These are phyloP conservation scores for Lagenidium giganteum DNA, from an alignment of 352 stramenopile genomes.

Conservation along the genomic window DNA sequence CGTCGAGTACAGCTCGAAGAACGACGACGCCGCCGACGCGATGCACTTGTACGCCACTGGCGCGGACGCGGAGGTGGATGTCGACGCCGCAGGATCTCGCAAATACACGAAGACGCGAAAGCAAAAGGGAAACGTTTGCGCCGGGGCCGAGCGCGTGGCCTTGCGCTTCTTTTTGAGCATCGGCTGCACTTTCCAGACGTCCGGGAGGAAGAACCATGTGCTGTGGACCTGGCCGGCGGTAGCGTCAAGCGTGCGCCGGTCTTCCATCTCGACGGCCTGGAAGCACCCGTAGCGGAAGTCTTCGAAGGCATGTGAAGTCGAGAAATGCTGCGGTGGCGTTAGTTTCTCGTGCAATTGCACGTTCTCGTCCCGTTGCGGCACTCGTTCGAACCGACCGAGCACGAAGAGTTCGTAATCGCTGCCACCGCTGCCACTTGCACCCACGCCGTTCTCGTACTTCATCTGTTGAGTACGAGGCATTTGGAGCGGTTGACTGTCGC, in stretches of 20 bases:
- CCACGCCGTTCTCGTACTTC: conserved; percentile 44
- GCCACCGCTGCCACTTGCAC: conserved; percentile 30
- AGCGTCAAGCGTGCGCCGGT: conserved; percentile 43
- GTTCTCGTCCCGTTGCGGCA: conserved; percentile 59
- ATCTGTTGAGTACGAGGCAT: too few relatives aligned
- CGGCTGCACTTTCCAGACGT: conserved; percentile 86
- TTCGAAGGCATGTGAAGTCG: conserved; percentile 46
- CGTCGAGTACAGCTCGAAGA: conserved; percentile 85
- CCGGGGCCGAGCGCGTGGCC: conserved; percentile 66
- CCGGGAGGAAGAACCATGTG: conserved; percentile 84
- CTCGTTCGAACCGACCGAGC: conserved; percentile 73
- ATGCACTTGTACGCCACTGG: conserved; percentile 36
- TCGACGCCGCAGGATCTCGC: conserved; percentile 4
- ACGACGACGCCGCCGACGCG: conserved; percentile 50
- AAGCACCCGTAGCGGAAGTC: conserved; percentile 77
- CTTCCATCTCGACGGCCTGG: conserved; percentile 78
- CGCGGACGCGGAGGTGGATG: too few relatives aligned
- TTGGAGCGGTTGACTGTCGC: too few relatives aligned
- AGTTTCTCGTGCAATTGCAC: conserved; percentile 33
- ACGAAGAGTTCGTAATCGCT: conserved; percentile 61
- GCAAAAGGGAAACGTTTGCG: conserved; percentile 85
- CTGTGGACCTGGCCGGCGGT: conserved; percentile 25
- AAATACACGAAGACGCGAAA: conserved; percentile 78
- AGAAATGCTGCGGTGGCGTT: conserved; percentile 32
- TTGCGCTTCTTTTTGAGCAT: conserved; percentile 90